Evolutionary conservation across 2,329 filamentous ascomycete genomes (phyloP), one percentile per base, ranked within the genome.

Genomic region (Diaporthe vexans): DNA sequence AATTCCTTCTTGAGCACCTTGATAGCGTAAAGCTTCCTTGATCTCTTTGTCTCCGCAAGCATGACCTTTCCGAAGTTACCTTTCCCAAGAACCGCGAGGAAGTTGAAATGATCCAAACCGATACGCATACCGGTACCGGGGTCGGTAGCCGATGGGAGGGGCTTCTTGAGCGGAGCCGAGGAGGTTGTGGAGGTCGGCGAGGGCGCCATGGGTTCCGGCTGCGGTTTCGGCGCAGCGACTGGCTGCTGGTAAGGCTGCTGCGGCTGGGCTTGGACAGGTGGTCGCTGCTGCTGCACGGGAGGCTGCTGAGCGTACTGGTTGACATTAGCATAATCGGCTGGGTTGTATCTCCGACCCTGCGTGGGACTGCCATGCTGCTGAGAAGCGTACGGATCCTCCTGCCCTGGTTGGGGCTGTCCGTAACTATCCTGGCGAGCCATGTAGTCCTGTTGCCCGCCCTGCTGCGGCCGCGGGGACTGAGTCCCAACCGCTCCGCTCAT

Each of bases 51-150:
- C 85, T 99, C 97, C 2, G 97, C 97, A 83, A 99, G 88, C 97
- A 99, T 99, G 85, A 99, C 97, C 85, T 99, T 99, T 83, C 97
- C 97, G 82, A 99, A 99, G 85, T 99, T 99, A 86, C 97, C 97
- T 85, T 99, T 99, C 81, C 97, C 97, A 77, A 99, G 91, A 71
- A 99, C 97, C 77, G 97, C 96, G 77, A 99, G 89, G 90, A 99
- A 99, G 83, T 99, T 99, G 89, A 99, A 99, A 85, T 99, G 95
- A 82, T 99, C 97, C 59, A 99, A 88, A 24, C 97, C 97, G 81
- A 99, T 98, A 71, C 96, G 91, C 80, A 93, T 91, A 43, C 94
- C 94, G 73, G 93, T 95, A 54, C 94, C 94, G 4, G 91, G 87
- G 74, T 93, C 88, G 76, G 91, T 94, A 29, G 93, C 93, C 61